Percentiles rank a stretch among this genome's conserved stretches.
These are phyloP conservation scores for Endocarpon pusillum DNA, from an alignment of 495 filamentous ascomycete genomes.

Conservation along the genomic window DNA sequence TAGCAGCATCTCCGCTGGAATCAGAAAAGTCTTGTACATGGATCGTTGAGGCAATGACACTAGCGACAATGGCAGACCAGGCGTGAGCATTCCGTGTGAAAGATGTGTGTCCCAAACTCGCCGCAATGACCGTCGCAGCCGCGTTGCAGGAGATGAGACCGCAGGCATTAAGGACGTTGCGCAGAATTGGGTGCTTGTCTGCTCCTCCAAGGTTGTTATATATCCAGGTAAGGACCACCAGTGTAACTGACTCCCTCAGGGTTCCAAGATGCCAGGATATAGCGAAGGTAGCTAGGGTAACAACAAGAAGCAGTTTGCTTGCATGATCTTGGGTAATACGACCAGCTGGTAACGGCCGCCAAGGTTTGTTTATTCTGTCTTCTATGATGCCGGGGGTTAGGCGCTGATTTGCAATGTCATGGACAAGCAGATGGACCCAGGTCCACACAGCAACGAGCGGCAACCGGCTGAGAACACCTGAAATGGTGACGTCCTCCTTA, in stretches of 20 bases:
- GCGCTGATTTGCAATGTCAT: conserved; percentile 20
- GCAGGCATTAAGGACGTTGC: conserved; percentile 29
- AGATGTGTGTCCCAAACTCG: background rate
- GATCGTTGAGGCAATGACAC: conserved; percentile 29
- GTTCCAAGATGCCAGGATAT: conserved; percentile 20
- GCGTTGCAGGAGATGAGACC: conserved; percentile 21
- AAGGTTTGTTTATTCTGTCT: conserved; percentile 39
- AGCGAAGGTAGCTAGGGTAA: conserved; percentile 18
- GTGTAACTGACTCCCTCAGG: conserved; percentile 14
- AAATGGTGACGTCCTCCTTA: background rate
- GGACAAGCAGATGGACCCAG: conserved; percentile 18
- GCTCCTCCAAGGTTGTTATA: conserved; percentile 38
- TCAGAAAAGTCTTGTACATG: conserved; percentile 36
- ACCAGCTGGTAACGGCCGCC: conserved; percentile 32
- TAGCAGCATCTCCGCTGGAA: conserved; percentile 25
- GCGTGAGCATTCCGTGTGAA: conserved; percentile 10
- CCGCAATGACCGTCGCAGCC: conserved; percentile 14
- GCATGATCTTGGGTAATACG: conserved; percentile 22
- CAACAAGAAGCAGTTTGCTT: conserved; percentile 16
- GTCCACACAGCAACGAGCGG: conserved; percentile 13
- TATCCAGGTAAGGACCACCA: conserved; percentile 26
- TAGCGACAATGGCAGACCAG: conserved; percentile 24
- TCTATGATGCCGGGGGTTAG: conserved; percentile 12
- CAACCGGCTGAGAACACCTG: conserved; percentile 6
- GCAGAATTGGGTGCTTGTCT: conserved; percentile 21